Evolutionary conservation across 768 basidiomycete genomes (phyloP).

Genomic region (Mycena chlorophos): DNA sequence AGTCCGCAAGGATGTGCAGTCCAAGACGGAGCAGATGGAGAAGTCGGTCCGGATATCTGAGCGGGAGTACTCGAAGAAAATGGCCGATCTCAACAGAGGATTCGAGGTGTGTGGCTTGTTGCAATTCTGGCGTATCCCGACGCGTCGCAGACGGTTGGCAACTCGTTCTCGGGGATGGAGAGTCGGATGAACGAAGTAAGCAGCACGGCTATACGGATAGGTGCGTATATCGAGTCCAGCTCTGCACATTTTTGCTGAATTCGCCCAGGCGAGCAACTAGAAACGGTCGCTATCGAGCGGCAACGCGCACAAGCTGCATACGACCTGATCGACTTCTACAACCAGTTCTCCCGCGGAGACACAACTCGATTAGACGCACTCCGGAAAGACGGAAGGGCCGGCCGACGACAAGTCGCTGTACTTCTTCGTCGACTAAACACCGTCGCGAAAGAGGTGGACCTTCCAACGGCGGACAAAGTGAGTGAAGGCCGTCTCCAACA

Average conservation of each 20-base stretch:
- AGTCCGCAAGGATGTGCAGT: slow-evolving; percentile 86
- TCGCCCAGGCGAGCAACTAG: slow-evolving; percentile 84
- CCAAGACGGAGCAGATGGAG: slow-evolving; percentile 89
- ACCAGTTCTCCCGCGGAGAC: slow-evolving; percentile 84
- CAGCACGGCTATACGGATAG: slow-evolving; percentile 90
- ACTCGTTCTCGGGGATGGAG: slow-evolving; percentile 89
- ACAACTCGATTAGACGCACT: slow-evolving; percentile 71
- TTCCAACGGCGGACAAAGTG: slow-evolving; percentile 81
- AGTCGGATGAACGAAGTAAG: slow-evolving; percentile 90
- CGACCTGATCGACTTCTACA: slow-evolving; percentile 91
- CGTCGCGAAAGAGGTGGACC: slow-evolving; percentile 91
- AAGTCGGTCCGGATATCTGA: slow-evolving; percentile 86
- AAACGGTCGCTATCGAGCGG: slow-evolving; percentile 88
- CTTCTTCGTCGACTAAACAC: slow-evolving; percentile 81
- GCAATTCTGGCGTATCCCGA: slow-evolving; percentile 1
- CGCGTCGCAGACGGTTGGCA: slow-evolving; percentile 70
- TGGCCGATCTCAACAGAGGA: slow-evolving; percentile 88
- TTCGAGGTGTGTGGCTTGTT: slow-evolving; percentile 71
- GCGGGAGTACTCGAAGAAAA: slow-evolving; percentile 90
- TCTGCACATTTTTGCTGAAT: slow-evolving; percentile 4
- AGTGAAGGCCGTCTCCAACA: slow-evolving; percentile 10
- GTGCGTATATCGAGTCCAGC: slow-evolving; percentile 39
- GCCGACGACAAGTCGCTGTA: slow-evolving; percentile 84
- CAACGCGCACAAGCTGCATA: slow-evolving; percentile 93
- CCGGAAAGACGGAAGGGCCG: slow-evolving; percentile 86